Evolutionary conservation across 345 rosid genomes (phyloP).

Genomic region (Corchorus capsularis): DNA sequence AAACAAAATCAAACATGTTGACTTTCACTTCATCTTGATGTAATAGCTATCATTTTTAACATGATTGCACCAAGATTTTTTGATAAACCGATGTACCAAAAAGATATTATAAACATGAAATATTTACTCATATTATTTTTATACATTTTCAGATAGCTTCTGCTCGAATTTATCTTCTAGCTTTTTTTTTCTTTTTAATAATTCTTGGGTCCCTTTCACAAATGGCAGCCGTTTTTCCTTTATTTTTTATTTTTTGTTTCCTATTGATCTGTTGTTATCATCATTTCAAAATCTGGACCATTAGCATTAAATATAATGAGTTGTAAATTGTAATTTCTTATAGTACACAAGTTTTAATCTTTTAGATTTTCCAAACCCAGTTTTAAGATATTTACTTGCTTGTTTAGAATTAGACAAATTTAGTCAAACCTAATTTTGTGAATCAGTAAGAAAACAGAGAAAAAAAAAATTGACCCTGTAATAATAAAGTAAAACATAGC

Average conservation of each 20-base stretch:
- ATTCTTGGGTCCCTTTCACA: not conserved
- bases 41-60: not conserved
- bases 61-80: not conserved
- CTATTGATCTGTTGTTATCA: too few species aligned
- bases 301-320: too few species aligned
- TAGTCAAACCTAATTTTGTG: slow-evolving; percentile 21
- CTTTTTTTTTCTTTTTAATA: too few species aligned
- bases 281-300: too few species aligned
- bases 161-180: not conserved
- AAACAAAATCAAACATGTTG: too few species aligned
- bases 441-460: not conserved
- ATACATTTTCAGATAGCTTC: not conserved
- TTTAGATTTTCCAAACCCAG: not conserved
- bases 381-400: not conserved
- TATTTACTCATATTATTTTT: not conserved
- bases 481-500: not conserved
- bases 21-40: too few species aligned
- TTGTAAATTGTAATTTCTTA: too few species aligned
- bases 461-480: not conserved
- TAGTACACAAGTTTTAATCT: too few species aligned
- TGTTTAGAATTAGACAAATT: not conserved
- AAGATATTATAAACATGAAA: not conserved
- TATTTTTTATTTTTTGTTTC: too few species aligned
- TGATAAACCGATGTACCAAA: not conserved
- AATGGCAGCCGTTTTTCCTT: too few species aligned